phyloP scores from a whole-genome alignment of 2,329 filamentous ascomycete species.

The Juglanconis oblonga region DNA sequence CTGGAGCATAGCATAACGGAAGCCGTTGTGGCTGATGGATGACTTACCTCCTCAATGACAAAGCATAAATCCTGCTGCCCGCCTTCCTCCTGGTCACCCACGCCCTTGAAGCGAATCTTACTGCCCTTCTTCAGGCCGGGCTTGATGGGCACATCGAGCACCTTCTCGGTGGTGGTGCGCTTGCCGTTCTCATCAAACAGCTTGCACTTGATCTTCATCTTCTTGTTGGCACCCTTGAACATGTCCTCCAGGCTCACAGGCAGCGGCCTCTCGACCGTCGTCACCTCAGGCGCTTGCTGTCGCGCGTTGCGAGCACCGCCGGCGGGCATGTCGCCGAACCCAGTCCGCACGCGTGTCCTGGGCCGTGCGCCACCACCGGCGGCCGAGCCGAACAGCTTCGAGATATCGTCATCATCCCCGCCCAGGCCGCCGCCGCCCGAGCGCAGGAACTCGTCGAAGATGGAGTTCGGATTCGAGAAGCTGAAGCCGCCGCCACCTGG shows the following conservation, averaged over 20 bases:
- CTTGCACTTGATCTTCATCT: conserved; percentile 98
- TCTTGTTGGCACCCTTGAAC: conserved; percentile 84
- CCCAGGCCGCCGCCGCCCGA: conserved; percentile 37
- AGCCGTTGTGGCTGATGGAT: not conserved
- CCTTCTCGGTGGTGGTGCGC: conserved; percentile 81
- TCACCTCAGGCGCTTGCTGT: conserved; percentile 75
- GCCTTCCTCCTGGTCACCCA: conserved; percentile 97
- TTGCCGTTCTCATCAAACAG: conserved; percentile 85
- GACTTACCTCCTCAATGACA: conserved; percentile 83
- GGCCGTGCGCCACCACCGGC: conserved; percentile 39
- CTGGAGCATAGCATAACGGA: not conserved
- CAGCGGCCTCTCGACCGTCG: conserved; percentile 82
- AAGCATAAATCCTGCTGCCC: conserved; percentile 95
- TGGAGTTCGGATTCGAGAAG: conserved; percentile 79
- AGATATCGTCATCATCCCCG: conserved; percentile 45
- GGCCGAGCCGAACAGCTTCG: conserved; percentile 55
- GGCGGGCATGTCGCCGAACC: conserved; percentile 32
- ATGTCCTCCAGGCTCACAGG: conserved; percentile 84
- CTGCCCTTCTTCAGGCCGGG: conserved; percentile 92
- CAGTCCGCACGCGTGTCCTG: conserved; percentile 38
- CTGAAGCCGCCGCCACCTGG: conserved; percentile 64
- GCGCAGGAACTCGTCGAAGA: conserved; percentile 82
- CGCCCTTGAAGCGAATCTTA: conserved; percentile 96
- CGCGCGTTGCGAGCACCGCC: conserved; percentile 26
- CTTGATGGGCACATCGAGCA: conserved; percentile 93